Evolutionary conservation across 176 grass and related monocot genomes (phyloP), one percentile per base, ranked within the genome.

Genomic region (Zizania latifolia): DNA sequence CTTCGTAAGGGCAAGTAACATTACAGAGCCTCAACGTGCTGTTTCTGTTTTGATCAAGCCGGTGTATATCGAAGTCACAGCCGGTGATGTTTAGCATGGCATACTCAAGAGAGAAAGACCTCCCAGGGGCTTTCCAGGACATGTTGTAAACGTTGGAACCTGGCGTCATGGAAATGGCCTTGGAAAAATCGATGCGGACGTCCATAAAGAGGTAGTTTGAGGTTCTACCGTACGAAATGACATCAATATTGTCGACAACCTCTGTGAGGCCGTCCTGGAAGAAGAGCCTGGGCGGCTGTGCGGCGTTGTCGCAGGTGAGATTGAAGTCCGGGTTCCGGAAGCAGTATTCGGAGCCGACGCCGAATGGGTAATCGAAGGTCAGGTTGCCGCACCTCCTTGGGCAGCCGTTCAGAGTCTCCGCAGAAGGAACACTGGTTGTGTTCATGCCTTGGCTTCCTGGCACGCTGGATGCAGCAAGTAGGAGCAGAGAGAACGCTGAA

Each of bases 341-440:
- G n/a, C 82, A 85, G 74, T 17, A n/a, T n/a, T n/a, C 35, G 19
- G 23, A 5, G 51, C 55, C 72, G 33, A 85, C 11, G 29, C 82
- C 73, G 23, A 85, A 85, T 27, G 82, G 82, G 26, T 54, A 85
- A 23, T 58, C 23, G 58, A 75, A 21, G 40, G 33, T 82, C 4
- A 50, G 16, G 19, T 82, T 32, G 30, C 80, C 80, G 24, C 70
- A 66, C 3, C 10, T 66, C 17, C 2, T 75, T 1, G 58, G 59
- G 27, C 80, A 82, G n/a, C 35, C 23, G 22, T 40, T 11, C 13
- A 79, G 50, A 7, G 14, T 72, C 2, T 3, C 27, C 1, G 37
- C 5, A 19, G 74, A 71, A 23, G 65, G 71, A 45, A 56, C 24
- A 51, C 24, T 10, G 43, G 26, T 58, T 19, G 29, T 76, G 28